Evolutionary conservation across 495 filamentous ascomycete species (phyloP).

Genomic region (Polyplosphaeria fusca): DNA sequence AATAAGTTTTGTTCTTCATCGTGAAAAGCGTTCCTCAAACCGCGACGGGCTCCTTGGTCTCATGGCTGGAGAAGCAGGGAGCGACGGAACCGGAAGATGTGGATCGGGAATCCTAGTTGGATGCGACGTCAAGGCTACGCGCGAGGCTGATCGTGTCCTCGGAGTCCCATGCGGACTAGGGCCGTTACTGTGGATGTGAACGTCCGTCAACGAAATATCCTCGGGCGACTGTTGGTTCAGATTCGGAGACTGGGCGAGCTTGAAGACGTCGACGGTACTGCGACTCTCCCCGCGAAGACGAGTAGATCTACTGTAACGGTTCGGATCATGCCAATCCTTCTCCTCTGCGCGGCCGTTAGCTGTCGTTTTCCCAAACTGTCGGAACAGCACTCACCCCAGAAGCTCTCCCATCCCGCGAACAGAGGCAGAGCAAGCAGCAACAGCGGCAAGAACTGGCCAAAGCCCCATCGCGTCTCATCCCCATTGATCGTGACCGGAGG

Average conservation of each 20-base stretch:
- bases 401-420: constrained; percentile 33
- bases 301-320: not conserved
- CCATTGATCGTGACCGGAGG: constrained; percentile 19
- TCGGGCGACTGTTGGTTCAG: not conserved
- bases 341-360: constrained; percentile 1
- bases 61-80: not conserved
- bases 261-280: not conserved
- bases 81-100: not conserved
- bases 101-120: not conserved
- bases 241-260: not conserved
- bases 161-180: not conserved
- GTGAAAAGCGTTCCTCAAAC: not conserved
- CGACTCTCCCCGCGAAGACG: not conserved
- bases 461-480: constrained; percentile 27
- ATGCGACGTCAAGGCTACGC: not conserved
- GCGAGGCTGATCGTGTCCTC: not conserved
- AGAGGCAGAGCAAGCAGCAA: constrained; percentile 26
- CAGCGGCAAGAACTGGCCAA: constrained; percentile 30
- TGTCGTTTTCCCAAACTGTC: not conserved
- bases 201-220: not conserved
- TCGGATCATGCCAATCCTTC: constrained; percentile 2
- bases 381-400: constrained; percentile 23
- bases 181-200: constrained; percentile 2
- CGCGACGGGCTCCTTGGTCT: not conserved
- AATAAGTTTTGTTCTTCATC: not conserved